Base-by-base conservation (phyloP, 208 protist species). In the Trichomonas tenax region DNA sequence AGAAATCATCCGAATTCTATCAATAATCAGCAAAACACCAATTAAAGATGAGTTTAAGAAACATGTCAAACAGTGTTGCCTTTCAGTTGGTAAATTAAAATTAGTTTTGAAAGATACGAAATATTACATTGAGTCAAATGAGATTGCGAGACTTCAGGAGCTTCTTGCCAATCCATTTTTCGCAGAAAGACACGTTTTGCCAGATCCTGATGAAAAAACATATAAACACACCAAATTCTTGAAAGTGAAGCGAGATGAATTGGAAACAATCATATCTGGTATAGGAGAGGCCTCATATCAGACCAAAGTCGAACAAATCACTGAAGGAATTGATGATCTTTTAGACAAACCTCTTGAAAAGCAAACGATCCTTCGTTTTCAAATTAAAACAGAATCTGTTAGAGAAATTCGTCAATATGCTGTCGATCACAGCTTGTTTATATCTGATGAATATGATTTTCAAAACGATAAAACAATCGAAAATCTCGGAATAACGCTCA, bases 1-100 rank as follows among this genome's bases (percentile, higher is more conserved):
- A 0, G 98, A 98, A 40, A 99, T 99, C 23, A 97, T 99, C 15
- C 23, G 82, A 10, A 98, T 41, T 40, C 96, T 99, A 21, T 95
- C 98, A 34, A 96, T 96, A 14, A 97, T 98, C 44, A 97, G 96
- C 34, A 97, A 98, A 97, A 90, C 84, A 15, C 36, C 36, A 45
- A 0, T 98, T 0, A 96, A 97, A 23, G 45, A 96, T 23, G 82
- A 95, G 31, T 96, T 98, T 8, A 51, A 96, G 11, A 49, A 97
- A 17, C 97, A 98, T 81, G 97, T 98, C 88, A 44, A 72, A 46
- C 26, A 95, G 9, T 96, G 90, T 63, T 98, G 97, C 3, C 45
- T 38, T 31, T 41, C 63, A 41, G 98, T 97, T 82, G 98, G 98
- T 81, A 98, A 98, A 96, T 97, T 98, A 11, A 97, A 97, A 88